A percentile compares a stretch with the other conserved stretches of the same genome.
Conservation (phyloP, 139 green algal genomes). For the Yamagishiella unicocca region DNA sequence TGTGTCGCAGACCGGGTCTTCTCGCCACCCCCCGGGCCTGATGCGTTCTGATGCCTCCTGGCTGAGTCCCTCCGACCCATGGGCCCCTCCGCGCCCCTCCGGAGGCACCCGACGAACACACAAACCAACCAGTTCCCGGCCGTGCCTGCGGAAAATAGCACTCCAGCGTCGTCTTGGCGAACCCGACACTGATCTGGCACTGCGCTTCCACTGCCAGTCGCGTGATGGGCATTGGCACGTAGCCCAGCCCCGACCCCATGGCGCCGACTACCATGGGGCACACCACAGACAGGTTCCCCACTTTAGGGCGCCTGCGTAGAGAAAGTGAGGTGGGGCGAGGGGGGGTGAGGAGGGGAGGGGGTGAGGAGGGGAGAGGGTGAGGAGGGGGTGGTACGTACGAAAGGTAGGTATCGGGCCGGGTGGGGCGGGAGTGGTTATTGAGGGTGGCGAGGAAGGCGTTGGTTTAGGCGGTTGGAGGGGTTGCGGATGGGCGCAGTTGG, state of each 20-base stretch:
- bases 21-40: no score
- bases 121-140: background rate
- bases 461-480: no score
- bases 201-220: constrained; percentile 22
- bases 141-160: constrained; percentile 46
- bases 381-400: background rate
- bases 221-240: constrained; percentile 36
- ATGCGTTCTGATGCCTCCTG: no score
- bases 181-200: constrained; percentile 53
- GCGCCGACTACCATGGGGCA: constrained; percentile 47
- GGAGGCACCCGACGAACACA: no score
- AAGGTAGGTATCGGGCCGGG: no score
- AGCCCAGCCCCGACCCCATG: constrained; percentile 7
- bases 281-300: background rate
- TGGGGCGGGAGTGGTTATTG: no score
- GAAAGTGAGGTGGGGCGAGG: background rate
- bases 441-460: no score
- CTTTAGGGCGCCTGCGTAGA: constrained; percentile 35
- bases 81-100: no score
- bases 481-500: no score
- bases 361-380: background rate
- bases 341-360: background rate
- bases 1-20: no score
- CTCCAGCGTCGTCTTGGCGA: constrained; percentile 53
- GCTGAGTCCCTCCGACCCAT: no score